Evolutionary conservation across 2,329 filamentous ascomycete genomes (phyloP), one percentile per base, ranked within the genome.

Genomic region (Trichoderma guizhouense): DNA sequence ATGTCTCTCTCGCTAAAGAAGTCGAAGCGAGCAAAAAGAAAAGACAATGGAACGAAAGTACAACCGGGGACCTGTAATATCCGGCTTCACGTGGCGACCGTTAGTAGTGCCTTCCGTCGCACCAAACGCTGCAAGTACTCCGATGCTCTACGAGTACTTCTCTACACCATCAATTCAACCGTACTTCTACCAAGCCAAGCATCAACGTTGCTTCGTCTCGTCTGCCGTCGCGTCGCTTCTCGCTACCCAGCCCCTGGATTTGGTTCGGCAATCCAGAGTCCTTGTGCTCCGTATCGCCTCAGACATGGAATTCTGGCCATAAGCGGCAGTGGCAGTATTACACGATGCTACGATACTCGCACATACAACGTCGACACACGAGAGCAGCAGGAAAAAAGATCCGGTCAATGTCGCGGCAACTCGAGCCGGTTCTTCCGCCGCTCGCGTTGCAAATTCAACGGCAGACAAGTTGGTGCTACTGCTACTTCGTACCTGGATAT

Each of bases 221-320:
- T 67, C 53, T 61, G 39, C 39, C 53, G 53, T 67, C 63, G 21
- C 69, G 39, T 69, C 66, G 39, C 39, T 36, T 28, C 55, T 71
- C 69, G 69, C 69, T 71, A 71, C 69, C 69, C 39, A 55, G 55
- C 69, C 63, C 69, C 69, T 71, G 63, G 62, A 61, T 67, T 61
- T 55, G 69, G 36, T 14, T 62, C 51, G 36, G 60, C 57, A 63
- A 39, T 64, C 55, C 34, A 65, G n/a, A 51, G 36, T 28, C 32
- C 28, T 67, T 62, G 69, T 67, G 62, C 39, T 58, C 30, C 15
- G 66, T 62, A 39, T 24, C 65, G 36, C 55, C 30, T 21, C 26
- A 5, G 24, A 36, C 34, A 15, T 36, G 14, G 34, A 18, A 18
- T 32, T 51, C 47, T 51, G 47, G 47, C n/a, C 47, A 21, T 51